phyloP scores from a whole-genome alignment of 805 yeast species.

The Cyberlindnera veronae region DNA sequence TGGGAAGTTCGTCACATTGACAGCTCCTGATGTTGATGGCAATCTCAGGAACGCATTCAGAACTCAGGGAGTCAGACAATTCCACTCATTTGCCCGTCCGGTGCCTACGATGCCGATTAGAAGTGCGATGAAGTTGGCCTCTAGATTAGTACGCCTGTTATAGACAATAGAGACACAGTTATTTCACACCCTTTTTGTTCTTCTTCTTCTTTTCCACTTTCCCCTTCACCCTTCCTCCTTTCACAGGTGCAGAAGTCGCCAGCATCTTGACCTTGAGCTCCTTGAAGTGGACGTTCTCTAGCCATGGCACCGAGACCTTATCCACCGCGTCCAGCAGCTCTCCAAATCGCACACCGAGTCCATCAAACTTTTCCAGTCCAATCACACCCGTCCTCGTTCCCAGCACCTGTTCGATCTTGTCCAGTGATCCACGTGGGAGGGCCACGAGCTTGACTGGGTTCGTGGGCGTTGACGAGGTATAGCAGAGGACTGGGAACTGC shows the following conservation, averaged over 20 bases:
- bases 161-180: too few relatives aligned
- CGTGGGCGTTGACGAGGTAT: constrained; percentile 35
- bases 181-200: too few relatives aligned
- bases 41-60: too few relatives aligned
- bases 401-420: constrained; percentile 30
- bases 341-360: constrained; percentile 26
- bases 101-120: too few relatives aligned
- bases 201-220: constrained; percentile 28
- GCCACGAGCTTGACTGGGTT: constrained; percentile 50
- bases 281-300: constrained; percentile 34
- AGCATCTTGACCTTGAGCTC: constrained; percentile 41
- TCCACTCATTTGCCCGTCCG: too few relatives aligned
- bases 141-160: too few relatives aligned
- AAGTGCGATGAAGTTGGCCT: too few relatives aligned
- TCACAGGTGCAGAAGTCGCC: constrained; percentile 44
- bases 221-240: constrained; percentile 14
- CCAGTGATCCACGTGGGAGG: constrained; percentile 44
- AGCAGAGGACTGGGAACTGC: constrained; percentile 56
- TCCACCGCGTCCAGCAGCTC: constrained; percentile 26
- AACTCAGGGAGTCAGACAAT: too few relatives aligned
- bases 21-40: too few relatives aligned
- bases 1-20: too few relatives aligned
- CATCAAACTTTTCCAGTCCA: constrained; percentile 22
- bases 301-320: constrained; percentile 45
- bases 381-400: constrained; percentile 34